Evolutionary conservation across 306 rosid species (phyloP).

Genomic region (Alnus rubra): DNA sequence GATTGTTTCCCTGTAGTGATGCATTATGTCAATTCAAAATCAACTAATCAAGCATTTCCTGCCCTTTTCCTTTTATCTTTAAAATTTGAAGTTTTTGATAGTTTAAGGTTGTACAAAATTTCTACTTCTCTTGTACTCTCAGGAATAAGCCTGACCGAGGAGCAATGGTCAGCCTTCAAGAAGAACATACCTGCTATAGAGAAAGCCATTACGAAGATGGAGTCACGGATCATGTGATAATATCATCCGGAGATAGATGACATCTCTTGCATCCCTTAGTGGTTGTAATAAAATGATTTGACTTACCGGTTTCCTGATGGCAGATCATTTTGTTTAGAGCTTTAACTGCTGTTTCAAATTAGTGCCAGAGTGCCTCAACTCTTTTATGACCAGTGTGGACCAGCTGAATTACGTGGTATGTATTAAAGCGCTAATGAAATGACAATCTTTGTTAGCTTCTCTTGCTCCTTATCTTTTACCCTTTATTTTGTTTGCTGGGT

Average conservation of each 20-base stretch:
- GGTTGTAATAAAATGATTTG: conserved; percentile 15
- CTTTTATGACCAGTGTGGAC: not conserved
- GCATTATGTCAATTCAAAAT: not conserved
- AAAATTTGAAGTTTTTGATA: conserved; percentile 4
- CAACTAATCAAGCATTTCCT: not conserved
- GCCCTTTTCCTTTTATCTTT: not conserved
- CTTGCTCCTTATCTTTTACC: not conserved
- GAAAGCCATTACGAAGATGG: conserved; percentile 70
- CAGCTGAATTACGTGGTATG: not conserved
- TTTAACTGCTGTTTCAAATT: conserved; percentile 15
- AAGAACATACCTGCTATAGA: conserved; percentile 78
- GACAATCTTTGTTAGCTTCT: not conserved
- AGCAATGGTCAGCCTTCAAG: conserved; percentile 78
- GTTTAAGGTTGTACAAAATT: conserved; percentile 5
- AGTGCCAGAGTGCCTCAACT: no score
- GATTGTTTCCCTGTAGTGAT: not conserved
- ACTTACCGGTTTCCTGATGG: conserved; percentile 19
- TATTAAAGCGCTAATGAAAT: not conserved
- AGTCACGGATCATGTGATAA: conserved; percentile 32
- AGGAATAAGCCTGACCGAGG: conserved; percentile 95
- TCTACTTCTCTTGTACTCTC: conserved; percentile 29
- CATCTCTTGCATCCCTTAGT: not conserved
- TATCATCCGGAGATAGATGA: no score
- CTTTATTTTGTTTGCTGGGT: not conserved
- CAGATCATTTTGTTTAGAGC: conserved; percentile 31